Conservation (phyloP, 73 alveolate species). For the Uronychia setigera region DNA sequence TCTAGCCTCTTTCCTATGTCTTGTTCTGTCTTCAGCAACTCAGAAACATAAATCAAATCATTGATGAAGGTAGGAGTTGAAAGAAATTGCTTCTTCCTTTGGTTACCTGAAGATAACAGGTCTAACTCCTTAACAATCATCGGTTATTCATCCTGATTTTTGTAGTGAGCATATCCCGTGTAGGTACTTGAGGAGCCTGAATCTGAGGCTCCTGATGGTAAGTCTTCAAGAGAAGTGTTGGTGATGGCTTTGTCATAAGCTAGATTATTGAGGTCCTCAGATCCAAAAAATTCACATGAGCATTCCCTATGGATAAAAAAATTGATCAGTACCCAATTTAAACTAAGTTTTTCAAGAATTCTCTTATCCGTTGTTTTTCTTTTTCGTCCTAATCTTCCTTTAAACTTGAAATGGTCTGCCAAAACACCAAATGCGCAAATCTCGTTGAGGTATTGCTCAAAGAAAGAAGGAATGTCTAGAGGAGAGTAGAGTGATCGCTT, state of each 20-base stretch:
- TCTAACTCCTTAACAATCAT: conserved; percentile 14
- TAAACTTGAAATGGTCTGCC: conserved; percentile 48
- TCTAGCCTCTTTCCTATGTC: conserved; percentile 16
- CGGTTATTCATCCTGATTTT: conserved; percentile 1
- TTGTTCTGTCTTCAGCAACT: conserved; percentile 14
- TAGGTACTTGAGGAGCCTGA: conserved; percentile 24
- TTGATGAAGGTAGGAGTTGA: conserved; percentile 54
- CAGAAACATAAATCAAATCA: conserved; percentile 43
- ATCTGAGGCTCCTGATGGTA: background rate
- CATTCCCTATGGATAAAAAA: background rate
- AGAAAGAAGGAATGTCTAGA: conserved; percentile 23
- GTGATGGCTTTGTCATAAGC: background rate
- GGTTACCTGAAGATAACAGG: conserved; percentile 11
- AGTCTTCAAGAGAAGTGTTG: background rate
- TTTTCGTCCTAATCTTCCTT: conserved; percentile 31
- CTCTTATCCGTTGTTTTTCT: conserved; percentile 6
- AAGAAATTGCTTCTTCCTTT: conserved; percentile 30
- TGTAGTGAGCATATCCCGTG: background rate
- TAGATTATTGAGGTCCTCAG: background rate
- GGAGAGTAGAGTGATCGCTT: conserved; percentile 24
- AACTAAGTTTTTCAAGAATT: conserved; percentile 26
- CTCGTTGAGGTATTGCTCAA: conserved; percentile 17
- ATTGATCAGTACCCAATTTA: conserved; percentile 8
- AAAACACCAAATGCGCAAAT: conserved; percentile 49
- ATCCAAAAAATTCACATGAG: background rate